Conservation (phyloP, 2,329 filamentous ascomycete species). For the Incumbomyces delicatus region DNA sequence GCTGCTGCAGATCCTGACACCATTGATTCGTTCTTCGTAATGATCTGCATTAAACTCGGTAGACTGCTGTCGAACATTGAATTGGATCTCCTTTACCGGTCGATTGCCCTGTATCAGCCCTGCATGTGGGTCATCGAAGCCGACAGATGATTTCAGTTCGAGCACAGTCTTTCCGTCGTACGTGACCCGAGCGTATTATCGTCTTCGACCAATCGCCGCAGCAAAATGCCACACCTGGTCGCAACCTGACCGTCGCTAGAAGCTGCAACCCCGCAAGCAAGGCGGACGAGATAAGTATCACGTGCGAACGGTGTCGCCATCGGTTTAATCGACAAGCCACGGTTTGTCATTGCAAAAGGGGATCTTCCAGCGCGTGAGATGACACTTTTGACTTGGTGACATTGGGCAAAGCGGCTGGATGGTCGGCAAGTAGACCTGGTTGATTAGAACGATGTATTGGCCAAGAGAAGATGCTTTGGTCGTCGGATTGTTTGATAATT, state of each 20-base stretch:
- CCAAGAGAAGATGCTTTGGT: conserved; percentile 20
- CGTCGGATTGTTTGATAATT: conserved; percentile 16
- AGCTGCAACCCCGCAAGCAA: conserved; percentile 9
- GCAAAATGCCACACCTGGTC: conserved; percentile 11
- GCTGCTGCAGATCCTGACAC: not conserved
- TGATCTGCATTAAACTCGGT: too few relatives aligned
- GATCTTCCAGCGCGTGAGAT: conserved; percentile 4
- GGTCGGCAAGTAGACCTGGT: conserved; percentile 11
- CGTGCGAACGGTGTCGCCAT: conserved; percentile 10
- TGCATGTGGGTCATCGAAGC: not conserved
- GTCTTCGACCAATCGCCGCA: conserved; percentile 32
- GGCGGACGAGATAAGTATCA: conserved; percentile 14
- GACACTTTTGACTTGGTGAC: conserved; percentile 7
- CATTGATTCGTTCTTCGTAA: not conserved
- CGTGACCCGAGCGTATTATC: conserved; percentile 27
- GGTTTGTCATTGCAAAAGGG: conserved; percentile 13
- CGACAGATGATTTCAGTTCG: not conserved
- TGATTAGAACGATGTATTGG: not conserved
- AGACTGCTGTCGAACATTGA: not conserved
- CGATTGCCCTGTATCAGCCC: not conserved
- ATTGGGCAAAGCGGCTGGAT: conserved; percentile 11
- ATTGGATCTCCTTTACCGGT: not conserved
- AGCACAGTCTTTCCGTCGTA: not conserved
- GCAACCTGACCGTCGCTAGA: conserved; percentile 1
- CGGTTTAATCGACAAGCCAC: conserved; percentile 13